Evolutionary conservation across 208 protist genomes (phyloP), one percentile per base, ranked within the genome.

Genomic region (Acanthamoeba divionensis): DNA sequence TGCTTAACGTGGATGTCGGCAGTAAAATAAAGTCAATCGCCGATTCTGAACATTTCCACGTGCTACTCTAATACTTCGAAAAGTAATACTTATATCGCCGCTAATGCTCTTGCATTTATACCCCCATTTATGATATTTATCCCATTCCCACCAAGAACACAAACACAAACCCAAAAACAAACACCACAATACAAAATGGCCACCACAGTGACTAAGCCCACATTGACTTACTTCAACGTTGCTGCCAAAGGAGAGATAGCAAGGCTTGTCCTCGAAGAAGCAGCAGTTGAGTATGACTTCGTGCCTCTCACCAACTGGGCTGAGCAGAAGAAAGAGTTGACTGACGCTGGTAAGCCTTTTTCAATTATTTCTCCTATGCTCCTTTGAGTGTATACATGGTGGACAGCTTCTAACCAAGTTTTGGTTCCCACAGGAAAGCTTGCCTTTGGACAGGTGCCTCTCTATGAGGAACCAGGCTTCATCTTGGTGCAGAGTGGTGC

Each of bases 211-310:
- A 86, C 77, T 57, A 86, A 86, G 45, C 77, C 77, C 77, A 86
- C 77, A 5, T 52, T 86, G 36, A 67, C 54, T 8, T 86, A 86
- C 77, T 86, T 41, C 75, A 36, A 63, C 29, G 1, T 62, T 3
- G 1, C 29, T 24, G 50, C 31, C n/a, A 29, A 45, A 2, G 75
- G 21, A 13, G 75, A 85, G 24, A 9, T 33, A 15, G 21, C 77
- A 24, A 50, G 77, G 3, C 50, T 86, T 2, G 6, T 86, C 52
- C 55, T 86, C 21, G 77, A 86, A 8, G 54, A 67, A 13, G 77
- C 77, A 9, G 77, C 26, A 15, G 77, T 66, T 10, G 77, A 86
- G 52, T 86, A 86, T 33, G 77, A 86, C 54, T 86, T n/a, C 29
- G 77, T 86, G 12, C 54, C 54, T 26, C 12, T 86, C 36, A 1